Evolutionary conservation across 345 rosid genomes (phyloP).

Genomic region (Melaleuca quinquenervia): DNA sequence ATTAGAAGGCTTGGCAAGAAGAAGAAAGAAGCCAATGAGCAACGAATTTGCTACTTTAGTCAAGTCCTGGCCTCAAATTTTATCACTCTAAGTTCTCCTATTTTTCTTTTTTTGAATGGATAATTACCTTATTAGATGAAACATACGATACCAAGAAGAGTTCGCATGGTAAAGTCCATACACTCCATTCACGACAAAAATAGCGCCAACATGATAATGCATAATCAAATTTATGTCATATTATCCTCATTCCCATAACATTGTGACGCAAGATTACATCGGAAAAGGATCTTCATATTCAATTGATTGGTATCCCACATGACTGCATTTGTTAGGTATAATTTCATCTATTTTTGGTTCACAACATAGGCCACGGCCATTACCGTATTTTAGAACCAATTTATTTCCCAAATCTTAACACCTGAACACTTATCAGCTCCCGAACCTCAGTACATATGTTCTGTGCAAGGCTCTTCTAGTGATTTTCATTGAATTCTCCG

Average conservation of each 20-base stretch:
- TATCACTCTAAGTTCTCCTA: not conserved
- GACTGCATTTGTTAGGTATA: not conserved
- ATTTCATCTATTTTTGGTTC: not conserved
- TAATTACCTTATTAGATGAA: not conserved
- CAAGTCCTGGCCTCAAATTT: not conserved
- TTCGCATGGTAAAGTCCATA: not conserved
- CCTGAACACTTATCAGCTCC: not conserved
- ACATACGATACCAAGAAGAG: not conserved
- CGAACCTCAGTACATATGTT: not conserved
- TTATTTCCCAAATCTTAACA: not conserved
- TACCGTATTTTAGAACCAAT: not conserved
- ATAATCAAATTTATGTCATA: not conserved
- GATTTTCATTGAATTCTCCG: not conserved
- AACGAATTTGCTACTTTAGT: not conserved
- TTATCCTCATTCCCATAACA: not conserved
- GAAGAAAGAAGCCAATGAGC: not conserved
- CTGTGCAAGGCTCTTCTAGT: not conserved
- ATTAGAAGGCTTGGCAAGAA: not conserved
- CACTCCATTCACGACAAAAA: not conserved
- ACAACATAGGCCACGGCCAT: not conserved
- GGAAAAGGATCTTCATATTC: not conserved
- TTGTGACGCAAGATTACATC: not conserved
- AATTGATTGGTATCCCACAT: not conserved
- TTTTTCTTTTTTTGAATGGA: not conserved
- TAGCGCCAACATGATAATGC: rapidly evolving